Percentiles rank a stretch among this genome's conserved stretches.
Evolutionary conservation across 805 yeast species (phyloP).

Genomic region (Isabelozyma heimii): DNA sequence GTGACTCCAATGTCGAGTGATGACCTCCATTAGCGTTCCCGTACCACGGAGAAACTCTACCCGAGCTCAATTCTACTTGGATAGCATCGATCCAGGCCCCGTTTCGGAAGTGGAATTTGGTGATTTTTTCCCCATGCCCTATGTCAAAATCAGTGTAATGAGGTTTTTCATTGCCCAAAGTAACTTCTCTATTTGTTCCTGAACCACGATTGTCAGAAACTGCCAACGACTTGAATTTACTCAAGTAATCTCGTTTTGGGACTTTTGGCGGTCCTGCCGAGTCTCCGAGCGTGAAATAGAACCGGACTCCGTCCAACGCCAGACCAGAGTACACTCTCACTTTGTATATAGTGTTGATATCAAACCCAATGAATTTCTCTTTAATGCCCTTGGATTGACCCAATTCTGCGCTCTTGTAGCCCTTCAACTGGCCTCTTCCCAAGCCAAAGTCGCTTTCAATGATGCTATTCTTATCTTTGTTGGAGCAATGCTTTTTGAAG

Average conservation of each 20-base stretch:
- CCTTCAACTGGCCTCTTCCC: constrained; percentile 36
- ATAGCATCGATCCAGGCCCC: constrained; percentile 93
- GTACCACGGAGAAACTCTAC: constrained; percentile 51
- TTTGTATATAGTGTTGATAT: constrained; percentile 38
- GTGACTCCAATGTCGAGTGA: constrained; percentile 56
- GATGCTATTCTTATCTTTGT: constrained; percentile 10
- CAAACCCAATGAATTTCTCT: constrained; percentile 25
- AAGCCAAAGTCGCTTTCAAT: constrained; percentile 40
- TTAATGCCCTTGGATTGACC: constrained; percentile 25
- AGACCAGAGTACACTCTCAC: constrained; percentile 70
- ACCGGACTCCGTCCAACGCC: constrained; percentile 79
- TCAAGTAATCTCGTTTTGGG: constrained; percentile 46
- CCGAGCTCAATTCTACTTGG: constrained; percentile 62
- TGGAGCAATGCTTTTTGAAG: constrained; percentile 31
- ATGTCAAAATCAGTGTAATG: constrained; percentile 56
- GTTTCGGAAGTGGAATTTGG: constrained; percentile 60
- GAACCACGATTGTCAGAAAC: background rate
- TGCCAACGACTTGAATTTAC: constrained; percentile 16
- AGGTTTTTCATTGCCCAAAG: constrained; percentile 52
- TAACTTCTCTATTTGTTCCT: background rate
- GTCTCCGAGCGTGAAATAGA: constrained; percentile 25
- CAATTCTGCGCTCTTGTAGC: constrained; percentile 34
- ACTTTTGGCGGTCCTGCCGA: constrained; percentile 35
- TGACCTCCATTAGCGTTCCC: constrained; percentile 71
- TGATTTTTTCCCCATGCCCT: constrained; percentile 56